Evolutionary conservation across 192 early-diverging fungal species (phyloP), one percentile per base, ranked within the genome.

Genomic region (Diversispora epigaea): DNA sequence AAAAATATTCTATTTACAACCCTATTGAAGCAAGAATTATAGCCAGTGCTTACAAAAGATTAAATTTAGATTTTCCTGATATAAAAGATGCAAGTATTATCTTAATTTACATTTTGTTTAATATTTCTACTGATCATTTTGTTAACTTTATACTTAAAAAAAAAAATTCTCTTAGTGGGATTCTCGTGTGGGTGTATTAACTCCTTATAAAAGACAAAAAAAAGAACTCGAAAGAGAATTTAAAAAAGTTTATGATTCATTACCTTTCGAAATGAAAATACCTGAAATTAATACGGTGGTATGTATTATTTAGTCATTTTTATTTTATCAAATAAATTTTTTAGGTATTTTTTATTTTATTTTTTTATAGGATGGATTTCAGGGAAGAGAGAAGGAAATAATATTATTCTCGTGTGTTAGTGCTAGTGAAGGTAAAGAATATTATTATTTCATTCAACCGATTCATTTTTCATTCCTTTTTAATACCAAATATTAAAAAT

Each of bases 351-450:
- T 21, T 19, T 19, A 3, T 8, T 19, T 57, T 6, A 19, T 57
- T n/a, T 7, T 56, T 56, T 21, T 56, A n/a, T 7, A 58, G 56
- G 96, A 98, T 82, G 87, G 90, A 68, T 96, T 90, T 78, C 96
- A 98, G 82, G 95, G 96, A 32, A 89, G 93, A 19, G 96, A 98
- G 78, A 94, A 96, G 76, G 91, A 93, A 4, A 91, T 92, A 66
- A 89, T 97, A 22, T 79, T 98, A 21, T 86, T 98, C 1, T 95
- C 94, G 4, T 85, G 94, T 62, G 95, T 97, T 32, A 84, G 96
- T 46, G 90, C 90, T 71, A 97, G 96, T 78, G 39, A 68, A 2
- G 77, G 82, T 4, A 81, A 82, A 46, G 84, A 87, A 12, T 91
- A 86, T 80, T 77, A 47, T 21, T 66, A 17, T 46, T 21, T 40